phyloP scores from a whole-genome alignment of 2,329 filamentous ascomycete genomes.

The Monilinia polystroma region DNA sequence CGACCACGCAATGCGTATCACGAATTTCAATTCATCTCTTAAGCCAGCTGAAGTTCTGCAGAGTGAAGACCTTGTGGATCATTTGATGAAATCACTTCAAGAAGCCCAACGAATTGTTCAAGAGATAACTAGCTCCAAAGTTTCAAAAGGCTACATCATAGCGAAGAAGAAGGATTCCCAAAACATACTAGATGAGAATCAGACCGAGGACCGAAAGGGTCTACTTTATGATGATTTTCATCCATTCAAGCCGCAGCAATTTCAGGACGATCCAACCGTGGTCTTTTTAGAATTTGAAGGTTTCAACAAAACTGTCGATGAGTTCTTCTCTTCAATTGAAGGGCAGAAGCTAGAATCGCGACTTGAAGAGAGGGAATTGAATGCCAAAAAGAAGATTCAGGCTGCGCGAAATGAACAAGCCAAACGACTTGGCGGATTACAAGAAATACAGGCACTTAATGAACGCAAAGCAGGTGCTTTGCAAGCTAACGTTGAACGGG shows the following conservation, averaged over 20 bases:
- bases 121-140: slow-evolving; percentile 63
- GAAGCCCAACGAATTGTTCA: slow-evolving; percentile 69
- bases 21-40: slow-evolving; percentile 65
- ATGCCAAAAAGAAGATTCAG: slow-evolving; percentile 80
- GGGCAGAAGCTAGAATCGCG: slow-evolving; percentile 86
- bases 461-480: slow-evolving; percentile 87
- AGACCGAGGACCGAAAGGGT: slow-evolving; percentile 42
- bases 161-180: slow-evolving; percentile 57
- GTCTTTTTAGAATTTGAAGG: slow-evolving; percentile 74
- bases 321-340: slow-evolving; percentile 96
- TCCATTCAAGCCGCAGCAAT: slow-evolving; percentile 81
- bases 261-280: slow-evolving; percentile 63
- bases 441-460: slow-evolving; percentile 78
- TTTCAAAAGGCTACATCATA: slow-evolving; percentile 81
- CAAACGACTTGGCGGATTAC: slow-evolving; percentile 79
- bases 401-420: slow-evolving; percentile 80
- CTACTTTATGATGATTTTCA: slow-evolving; percentile 93
- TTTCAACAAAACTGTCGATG: slow-evolving; percentile 92
- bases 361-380: slow-evolving; percentile 76
- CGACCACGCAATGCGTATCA: slow-evolving; percentile 75
- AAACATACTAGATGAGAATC: slow-evolving; percentile 35
- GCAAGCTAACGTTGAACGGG: slow-evolving; percentile 83
- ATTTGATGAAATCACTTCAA: slow-evolving; percentile 65
- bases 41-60: slow-evolving; percentile 69
- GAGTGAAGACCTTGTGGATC: slow-evolving; percentile 61